Conservation (phyloP, 495 filamentous ascomycete genomes). For the Cryomyces antarcticus region DNA sequence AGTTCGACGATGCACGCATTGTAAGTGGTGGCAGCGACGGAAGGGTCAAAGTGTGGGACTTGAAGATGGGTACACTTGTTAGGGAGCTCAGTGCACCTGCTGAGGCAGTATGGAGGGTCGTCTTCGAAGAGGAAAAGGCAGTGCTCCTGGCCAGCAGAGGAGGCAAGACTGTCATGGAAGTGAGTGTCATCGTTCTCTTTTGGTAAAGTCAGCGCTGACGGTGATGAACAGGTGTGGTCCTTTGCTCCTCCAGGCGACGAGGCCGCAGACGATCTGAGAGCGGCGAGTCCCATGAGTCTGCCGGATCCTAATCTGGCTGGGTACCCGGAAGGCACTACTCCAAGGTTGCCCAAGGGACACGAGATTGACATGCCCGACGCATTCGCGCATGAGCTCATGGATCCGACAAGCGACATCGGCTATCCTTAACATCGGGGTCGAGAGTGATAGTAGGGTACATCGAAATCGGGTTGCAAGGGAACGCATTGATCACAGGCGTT, state of each 20-base stretch:
- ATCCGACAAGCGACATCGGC: no score
- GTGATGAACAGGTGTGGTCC: conserved; percentile 50
- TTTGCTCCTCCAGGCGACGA: conserved; percentile 61
- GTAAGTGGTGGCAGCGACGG: conserved; percentile 93
- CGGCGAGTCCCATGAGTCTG: conserved; percentile 1
- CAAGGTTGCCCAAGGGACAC: no score
- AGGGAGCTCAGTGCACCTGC: conserved; percentile 77
- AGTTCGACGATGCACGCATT: conserved; percentile 86
- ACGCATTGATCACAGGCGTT: no score
- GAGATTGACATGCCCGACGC: no score
- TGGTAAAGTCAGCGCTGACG: conserved; percentile 1
- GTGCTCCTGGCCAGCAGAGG: conserved; percentile 81
- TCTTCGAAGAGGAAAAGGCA: conserved; percentile 94
- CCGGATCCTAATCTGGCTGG: not conserved
- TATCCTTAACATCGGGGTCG: no score
- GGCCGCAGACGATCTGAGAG: not conserved
- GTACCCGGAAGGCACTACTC: not conserved
- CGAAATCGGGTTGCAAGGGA: no score
- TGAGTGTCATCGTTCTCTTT: conserved; percentile 22
- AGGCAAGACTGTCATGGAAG: conserved; percentile 89
- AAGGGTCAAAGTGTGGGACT: conserved; percentile 91
- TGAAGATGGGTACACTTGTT: conserved; percentile 74
- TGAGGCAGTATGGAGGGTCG: conserved; percentile 91
- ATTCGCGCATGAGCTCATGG: no score
- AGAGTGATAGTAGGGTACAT: no score